Base-by-base conservation (phyloP, 106 monocot genomes). In the Phalaenopsis aphrodite region DNA sequence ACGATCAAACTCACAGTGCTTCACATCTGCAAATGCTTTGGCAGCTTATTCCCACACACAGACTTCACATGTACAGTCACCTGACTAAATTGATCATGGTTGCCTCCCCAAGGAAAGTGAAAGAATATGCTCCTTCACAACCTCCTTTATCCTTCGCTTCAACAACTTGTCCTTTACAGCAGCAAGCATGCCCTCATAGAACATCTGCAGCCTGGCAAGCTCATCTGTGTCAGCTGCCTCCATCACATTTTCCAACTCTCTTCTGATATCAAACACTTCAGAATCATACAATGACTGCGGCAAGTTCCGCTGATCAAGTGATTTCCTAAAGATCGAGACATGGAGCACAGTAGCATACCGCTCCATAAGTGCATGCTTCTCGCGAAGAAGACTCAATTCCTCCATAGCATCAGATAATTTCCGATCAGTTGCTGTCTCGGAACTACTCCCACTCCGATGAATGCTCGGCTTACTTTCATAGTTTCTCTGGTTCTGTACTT, bases 271-370 rank as follows among this genome's bases (percentile, higher is more conserved):
- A 82, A 91, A 90, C 42, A 85, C 84, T 56, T 75, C 85, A 17
- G 89, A 89, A 9, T 84, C 86, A 2, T 79, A 57, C 72, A 90
- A 30, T 3, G 80, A 89, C 43, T 76, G 47, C 11, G 83, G 83
- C 77, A 94, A 81, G 39, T 47, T 85, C 24, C 86, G 78, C 57
- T 90, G 87, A 72, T 90, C 86, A 5, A 94, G 66, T 57, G 78
- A 68, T 55, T 88, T 94, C 77, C 91, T 83, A 78, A 94, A 94
- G 74, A 94, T 75, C 1, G 89, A 89, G 23, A 90, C 73, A 81
- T 94, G 94, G 9, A 94, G 85, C 19, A 94, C 48, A 14, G 77
- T 82, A 2, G 94, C 91, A 79, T 94, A 94, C 24, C 85, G 78
- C 55, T 94, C 89, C 89, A 91, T 87, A 10, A 87, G 46, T 15